These are phyloP conservation scores for Polytrichum commune DNA, from an alignment of 225 moss, liverwort and hornwort species.

Conservation along the genomic window DNA sequence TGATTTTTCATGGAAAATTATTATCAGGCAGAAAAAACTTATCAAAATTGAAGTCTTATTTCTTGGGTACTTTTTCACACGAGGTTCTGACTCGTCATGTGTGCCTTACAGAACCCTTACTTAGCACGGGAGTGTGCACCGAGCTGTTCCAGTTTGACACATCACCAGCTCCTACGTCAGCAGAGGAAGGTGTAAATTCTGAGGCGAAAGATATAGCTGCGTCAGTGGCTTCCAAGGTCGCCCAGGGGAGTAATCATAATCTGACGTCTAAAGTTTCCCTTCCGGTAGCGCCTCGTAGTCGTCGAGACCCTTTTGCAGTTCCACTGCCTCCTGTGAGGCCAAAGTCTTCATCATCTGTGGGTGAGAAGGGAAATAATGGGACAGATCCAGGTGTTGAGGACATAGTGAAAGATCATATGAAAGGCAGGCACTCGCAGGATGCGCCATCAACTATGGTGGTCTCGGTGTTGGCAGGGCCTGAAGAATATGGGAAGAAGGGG, in stretches of 20 bases:
- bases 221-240: conserved; percentile 22
- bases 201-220: conserved; percentile 25
- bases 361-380: conserved; percentile 19
- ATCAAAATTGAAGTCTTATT: neutral
- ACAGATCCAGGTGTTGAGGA: conserved; percentile 39
- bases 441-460: conserved; percentile 56
- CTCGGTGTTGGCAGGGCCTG: conserved; percentile 39
- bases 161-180: conserved; percentile 18
- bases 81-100: neutral
- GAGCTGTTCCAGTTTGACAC: conserved; percentile 63
- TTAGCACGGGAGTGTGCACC: conserved; percentile 53
- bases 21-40: no score
- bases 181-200: conserved; percentile 12
- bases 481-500: conserved; percentile 34
- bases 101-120: conserved; percentile 22
- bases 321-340: conserved; percentile 34
- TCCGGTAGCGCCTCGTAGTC: conserved; percentile 22
- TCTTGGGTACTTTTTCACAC: neutral
- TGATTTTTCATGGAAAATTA: no score
- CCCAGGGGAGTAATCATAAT: conserved; percentile 22
- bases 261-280: conserved; percentile 18
- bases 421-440: conserved; percentile 22
- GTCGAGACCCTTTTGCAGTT: conserved; percentile 44
- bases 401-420: conserved; percentile 22
- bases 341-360: conserved; percentile 6